These are phyloP conservation scores for Nidularia sp. DNA, from an alignment of 768 basidiomycete species.

Conservation along the genomic window DNA sequence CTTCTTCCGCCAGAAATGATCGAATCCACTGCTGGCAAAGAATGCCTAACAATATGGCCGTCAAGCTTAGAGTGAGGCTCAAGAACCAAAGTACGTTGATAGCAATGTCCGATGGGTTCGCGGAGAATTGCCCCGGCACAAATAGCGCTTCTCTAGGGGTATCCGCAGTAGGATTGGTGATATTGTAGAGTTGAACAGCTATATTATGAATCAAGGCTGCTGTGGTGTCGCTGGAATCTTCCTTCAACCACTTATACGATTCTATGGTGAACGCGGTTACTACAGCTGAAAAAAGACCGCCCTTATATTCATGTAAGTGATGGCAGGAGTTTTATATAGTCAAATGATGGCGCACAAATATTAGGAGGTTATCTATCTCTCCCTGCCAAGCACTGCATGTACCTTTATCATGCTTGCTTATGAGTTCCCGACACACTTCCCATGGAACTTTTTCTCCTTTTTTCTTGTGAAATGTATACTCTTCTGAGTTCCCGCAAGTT, in stretches of 20 bases:
- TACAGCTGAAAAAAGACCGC: neutral
- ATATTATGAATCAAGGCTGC: neutral
- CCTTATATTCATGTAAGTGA: neutral
- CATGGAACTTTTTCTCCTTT: neutral
- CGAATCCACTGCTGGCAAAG: constrained; percentile 2
- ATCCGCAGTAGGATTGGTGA: neutral
- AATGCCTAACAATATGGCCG: neutral
- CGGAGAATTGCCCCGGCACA: neutral
- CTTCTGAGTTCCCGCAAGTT: no score
- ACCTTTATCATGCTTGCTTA: neutral
- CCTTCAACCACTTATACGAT: neutral
- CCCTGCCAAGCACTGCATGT: neutral
- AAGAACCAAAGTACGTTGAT: constrained; percentile 2
- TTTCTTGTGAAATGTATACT: no score
- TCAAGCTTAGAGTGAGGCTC: neutral
- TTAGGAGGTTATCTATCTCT: neutral
- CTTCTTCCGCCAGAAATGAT: neutral
- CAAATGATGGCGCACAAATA: neutral
- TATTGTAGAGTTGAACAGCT: neutral
- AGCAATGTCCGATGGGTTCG: neutral
- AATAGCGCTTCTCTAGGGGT: no score
- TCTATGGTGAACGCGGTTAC: neutral
- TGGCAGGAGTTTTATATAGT: neutral
- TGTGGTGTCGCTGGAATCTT: neutral
- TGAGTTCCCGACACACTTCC: neutral